Conservation (phyloP, 305 asterid species). For the Fraxinus baroniana region DNA sequence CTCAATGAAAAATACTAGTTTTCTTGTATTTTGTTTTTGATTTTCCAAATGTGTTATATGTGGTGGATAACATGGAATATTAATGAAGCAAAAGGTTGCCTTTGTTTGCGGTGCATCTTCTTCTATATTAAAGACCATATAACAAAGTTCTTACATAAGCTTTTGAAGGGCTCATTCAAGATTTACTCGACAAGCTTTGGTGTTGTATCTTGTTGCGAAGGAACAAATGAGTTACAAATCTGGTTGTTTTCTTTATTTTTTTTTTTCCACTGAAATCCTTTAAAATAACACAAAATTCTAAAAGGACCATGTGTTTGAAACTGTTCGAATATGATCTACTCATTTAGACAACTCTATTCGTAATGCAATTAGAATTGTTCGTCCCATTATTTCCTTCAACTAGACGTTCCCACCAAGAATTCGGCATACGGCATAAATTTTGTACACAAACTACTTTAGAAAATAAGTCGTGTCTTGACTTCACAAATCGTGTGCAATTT, state of each 20-base stretch:
- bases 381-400: too few species aligned
- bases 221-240: neutral
- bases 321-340: too few species aligned
- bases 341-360: too few species aligned
- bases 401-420: too few species aligned
- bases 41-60: neutral
- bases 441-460: neutral
- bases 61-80: neutral
- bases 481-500: neutral
- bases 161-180: neutral
- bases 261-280: neutral
- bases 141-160: neutral
- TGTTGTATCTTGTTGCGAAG: neutral
- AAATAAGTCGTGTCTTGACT: neutral
- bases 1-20: constrained; percentile 9
- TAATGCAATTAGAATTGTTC: too few species aligned
- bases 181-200: neutral
- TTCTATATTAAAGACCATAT: too few species aligned
- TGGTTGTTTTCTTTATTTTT: too few species aligned
- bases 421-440: too few species aligned
- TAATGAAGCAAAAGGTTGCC: neutral
- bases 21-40: neutral
- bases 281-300: neutral
- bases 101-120: neutral
- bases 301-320: neutral